Evolutionary conservation across 257 asterid species (phyloP), one percentile per base, ranked within the genome.

Genomic region (Solanum gracilifrons): DNA sequence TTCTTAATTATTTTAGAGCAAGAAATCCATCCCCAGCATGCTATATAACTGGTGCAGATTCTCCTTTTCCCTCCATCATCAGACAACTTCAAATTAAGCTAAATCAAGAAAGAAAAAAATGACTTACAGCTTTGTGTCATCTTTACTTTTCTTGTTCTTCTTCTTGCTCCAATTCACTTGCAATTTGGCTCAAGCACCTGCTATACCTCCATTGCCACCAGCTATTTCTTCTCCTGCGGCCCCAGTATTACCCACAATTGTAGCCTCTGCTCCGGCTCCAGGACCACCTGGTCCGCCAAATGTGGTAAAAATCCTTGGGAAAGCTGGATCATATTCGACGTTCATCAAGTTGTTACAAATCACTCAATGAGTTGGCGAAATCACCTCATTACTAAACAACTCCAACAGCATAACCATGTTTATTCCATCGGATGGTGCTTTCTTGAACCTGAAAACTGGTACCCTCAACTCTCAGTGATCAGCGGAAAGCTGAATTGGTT

Each of bases 341-440:
- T 90, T 94, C 88, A 92, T 92, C 89, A 92, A 93, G 71, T 92
- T 94, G 23, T 82, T 94, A n/a, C 89, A 91, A 74, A 89, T 71
- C 95, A 93, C 96, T 7, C 91, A 93, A 83, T 71, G 85, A 6
- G 92, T 80, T 2, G 92, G 88, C 71, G 93, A 93, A 77, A 89
- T 93, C 88, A 92, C 89, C 83, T 89, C 91, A 8, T 92, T 90
- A 77, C 95, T 94, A 82, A 91, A 91, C 87, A 87, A 55, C 77
- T 90, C 98, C 6, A 87, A 88, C 73, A 93, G 96, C 74, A 89
- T 93, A 72, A 93, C 95, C 1, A 55, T 94, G 72, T 76, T 90
- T 23, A 77, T 93, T 21, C 95, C 94, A 5, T 25, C 90, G 5
- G 95, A 93, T 72, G 32, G 43, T n/a, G 91, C 96, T 10, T 93